A percentile compares a stretch with the other conserved stretches of the same genome.
phyloP scores from a whole-genome alignment of 371 early-diverging fungal species.

The Coemansia sp. region DNA sequence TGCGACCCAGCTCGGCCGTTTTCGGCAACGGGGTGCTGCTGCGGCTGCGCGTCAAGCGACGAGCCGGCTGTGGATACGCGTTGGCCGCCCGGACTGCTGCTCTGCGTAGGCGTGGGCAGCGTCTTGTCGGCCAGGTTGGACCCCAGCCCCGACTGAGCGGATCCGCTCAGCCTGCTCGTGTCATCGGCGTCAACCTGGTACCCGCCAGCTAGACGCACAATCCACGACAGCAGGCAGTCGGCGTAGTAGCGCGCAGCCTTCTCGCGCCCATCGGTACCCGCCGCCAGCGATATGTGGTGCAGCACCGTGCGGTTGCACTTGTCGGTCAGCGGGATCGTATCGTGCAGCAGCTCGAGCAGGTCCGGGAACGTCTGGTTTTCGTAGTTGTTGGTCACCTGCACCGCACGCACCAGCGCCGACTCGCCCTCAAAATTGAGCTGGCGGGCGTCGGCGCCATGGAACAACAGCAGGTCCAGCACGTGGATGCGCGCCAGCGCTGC shows the following conservation, averaged over 20 bases:
- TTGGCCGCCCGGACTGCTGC: slow-evolving; percentile 24
- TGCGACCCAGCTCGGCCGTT: neutral
- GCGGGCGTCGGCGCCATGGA: slow-evolving; percentile 72
- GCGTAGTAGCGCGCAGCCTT: slow-evolving; percentile 83
- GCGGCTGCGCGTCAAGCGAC: neutral
- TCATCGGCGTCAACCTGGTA: slow-evolving; percentile 39
- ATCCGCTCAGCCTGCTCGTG: neutral
- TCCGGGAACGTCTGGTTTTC: slow-evolving; percentile 79
- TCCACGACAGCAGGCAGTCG: slow-evolving; percentile 74
- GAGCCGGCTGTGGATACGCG: neutral
- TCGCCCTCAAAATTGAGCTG: slow-evolving; percentile 81
- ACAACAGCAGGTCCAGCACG: slow-evolving; percentile 70
- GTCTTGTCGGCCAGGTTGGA: neutral
- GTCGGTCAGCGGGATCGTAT: slow-evolving; percentile 77
- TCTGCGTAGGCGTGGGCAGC: slow-evolving; percentile 35
- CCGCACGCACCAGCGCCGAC: slow-evolving; percentile 87
- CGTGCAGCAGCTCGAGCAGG: slow-evolving; percentile 71
- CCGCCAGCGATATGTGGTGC: slow-evolving; percentile 85
- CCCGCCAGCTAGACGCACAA: slow-evolving; percentile 51
- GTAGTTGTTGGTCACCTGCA: slow-evolving; percentile 84
- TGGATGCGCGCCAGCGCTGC: slow-evolving; percentile 84
- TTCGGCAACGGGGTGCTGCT: neutral
- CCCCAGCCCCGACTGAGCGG: neutral
- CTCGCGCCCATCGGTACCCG: slow-evolving; percentile 72
- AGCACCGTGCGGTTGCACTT: slow-evolving; percentile 82